Evolutionary conservation across 768 basidiomycete genomes (phyloP), one percentile per base, ranked within the genome.

Genomic region (Auricularia sp.): DNA sequence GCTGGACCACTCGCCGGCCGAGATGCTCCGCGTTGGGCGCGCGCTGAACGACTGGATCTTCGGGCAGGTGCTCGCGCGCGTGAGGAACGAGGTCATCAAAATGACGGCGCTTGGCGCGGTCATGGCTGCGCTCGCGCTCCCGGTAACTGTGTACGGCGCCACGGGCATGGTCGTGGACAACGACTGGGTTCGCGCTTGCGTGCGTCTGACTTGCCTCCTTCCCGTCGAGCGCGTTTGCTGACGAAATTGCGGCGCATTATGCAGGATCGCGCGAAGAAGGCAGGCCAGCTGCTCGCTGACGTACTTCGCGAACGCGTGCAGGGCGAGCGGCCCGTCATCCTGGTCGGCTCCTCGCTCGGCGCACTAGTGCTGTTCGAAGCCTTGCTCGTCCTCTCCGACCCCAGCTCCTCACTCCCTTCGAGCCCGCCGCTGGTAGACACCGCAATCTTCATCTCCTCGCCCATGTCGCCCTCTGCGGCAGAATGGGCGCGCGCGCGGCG

Each of bases 321-420:
- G 64, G 79, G 79, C 5, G 72, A 76, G 62, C 70, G 79, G 8
- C 79, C 79, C 0, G 75, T 77, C 7, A 71, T 76, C 3, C 70
- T 80, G 39, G 70, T 79, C 65, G 79, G 79, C 1, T 74, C 75
- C 18, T 78, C 77, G 5, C 72, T 79, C 3, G 79, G 79, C n/a
- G 76, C 78, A 18, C 65, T 75, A 21, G 74, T 74, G 2, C 66
- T 77, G 18, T 70, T 75, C 54, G 69, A 74, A 61, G 74, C 75
- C 8, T 68, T 77, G 3, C 70, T 73, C 6, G 71, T 73, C 62
- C 74, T 76, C 51, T 62, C 29, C 29, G 29, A 29, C 29, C 29
- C 29, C 29, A 29, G 29, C 29, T 29, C 29, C 1, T 29, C 73
- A 12, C 68, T 70, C 21, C 11, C 8, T 2, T 6, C 16, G 47